phyloP scores from a whole-genome alignment of 208 protist genomes.

The Leishmania braziliensis region DNA sequence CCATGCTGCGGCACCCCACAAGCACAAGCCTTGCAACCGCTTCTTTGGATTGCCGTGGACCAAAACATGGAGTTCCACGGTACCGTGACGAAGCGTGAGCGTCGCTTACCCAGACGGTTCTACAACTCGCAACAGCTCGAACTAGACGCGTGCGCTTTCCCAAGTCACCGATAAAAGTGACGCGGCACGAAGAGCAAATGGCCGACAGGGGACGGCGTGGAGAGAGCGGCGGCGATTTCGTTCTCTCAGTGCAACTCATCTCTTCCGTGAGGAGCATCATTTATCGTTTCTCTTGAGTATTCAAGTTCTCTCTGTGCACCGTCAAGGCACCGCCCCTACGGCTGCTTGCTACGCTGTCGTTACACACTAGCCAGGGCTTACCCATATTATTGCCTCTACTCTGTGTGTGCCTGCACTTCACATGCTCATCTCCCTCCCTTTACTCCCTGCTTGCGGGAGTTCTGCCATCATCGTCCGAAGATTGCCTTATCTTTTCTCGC shows the following conservation, averaged over 20 bases:
- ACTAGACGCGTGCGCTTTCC: neutral
- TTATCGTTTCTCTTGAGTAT: neutral
- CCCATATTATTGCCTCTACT: neutral
- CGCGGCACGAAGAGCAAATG: neutral
- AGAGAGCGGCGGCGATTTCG: neutral
- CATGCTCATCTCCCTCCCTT: neutral
- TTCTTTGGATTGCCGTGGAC: conserved; percentile 47
- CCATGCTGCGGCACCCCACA: conserved; percentile 5
- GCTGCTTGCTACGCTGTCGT: neutral
- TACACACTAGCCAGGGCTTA: neutral
- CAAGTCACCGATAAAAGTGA: neutral
- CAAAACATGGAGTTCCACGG: conserved; percentile 14
- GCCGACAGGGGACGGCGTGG: neutral
- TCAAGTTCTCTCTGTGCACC: neutral
- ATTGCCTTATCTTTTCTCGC: neutral
- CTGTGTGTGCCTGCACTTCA: neutral
- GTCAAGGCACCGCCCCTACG: neutral
- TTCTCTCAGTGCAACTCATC: neutral
- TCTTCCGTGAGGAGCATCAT: neutral
- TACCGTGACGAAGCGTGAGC: conserved; percentile 17
- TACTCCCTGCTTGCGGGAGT: neutral
- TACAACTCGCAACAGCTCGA: conserved; percentile 48
- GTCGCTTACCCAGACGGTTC: conserved; percentile 15
- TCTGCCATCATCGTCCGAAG: neutral
- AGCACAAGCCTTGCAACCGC: conserved; percentile 25